Evolutionary conservation across 148 eudicot genomes (phyloP), one percentile per base, ranked within the genome.

Genomic region (Rhododendron vialii): DNA sequence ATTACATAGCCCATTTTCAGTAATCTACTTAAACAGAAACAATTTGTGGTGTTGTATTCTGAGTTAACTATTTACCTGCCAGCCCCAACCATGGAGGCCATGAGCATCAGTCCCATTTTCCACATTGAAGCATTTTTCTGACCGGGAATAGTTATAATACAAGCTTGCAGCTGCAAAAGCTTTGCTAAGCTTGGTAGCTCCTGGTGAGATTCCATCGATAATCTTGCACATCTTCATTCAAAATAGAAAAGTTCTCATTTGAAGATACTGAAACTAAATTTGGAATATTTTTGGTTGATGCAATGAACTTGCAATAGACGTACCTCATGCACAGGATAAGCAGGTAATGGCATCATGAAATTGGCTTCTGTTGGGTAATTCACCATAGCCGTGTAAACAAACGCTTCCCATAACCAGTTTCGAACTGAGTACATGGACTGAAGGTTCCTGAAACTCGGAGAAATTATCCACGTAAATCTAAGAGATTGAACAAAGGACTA

Each of bases 31-130:
- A 57, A 57, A 57, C 63, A 57, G 7, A 55, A 59, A 59, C 8
- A 59, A 17, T 63, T 24, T 24, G 12, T 8, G 69, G 18, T 63
- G 26, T 24, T 67, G 17, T 67, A 13, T 30, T 28, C 18, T 4
- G 33, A 71, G 17, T 71, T 71, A 71, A 30, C 18, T 71, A 33
- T 71, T 71, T 86, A 91, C 93, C 93, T 91, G 93, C 91, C 91
- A 91, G 73, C 77, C 86, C 93, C 93, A 91, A 65, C 93, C 93
- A 88, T 85, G 88, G 80, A 89, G 89, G 67, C 93, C 93, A 86
- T 88, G 91, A 78, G 84, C 63, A 86, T 91, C 93, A 35, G 36
- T 67, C 50, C 53, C 85, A 83, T 63, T 57, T 88, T 88, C 93
- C 26, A 91, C n/a, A 47, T 91, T 3, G 81, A 91, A 91, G 74